Conservation (phyloP, 805 yeast species). For the Cephaloascus albidus region DNA sequence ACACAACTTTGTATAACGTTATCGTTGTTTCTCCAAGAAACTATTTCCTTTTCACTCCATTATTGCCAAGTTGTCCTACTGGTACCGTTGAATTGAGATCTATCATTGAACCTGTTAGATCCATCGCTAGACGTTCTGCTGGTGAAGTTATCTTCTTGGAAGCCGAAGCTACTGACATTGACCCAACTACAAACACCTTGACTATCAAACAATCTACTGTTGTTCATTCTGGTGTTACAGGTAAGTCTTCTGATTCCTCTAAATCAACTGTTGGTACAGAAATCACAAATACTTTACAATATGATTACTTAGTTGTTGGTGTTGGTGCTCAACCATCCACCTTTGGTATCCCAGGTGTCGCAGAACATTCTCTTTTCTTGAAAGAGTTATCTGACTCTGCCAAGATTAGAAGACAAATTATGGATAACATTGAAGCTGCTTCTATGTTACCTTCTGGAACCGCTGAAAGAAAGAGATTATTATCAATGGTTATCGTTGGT, state of each 20-base stretch:
- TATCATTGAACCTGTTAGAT: constrained; percentile 87
- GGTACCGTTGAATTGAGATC: constrained; percentile 88
- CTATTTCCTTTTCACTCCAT: constrained; percentile 92
- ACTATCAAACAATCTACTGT: constrained; percentile 53
- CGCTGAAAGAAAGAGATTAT: constrained; percentile 74
- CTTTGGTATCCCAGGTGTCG: constrained; percentile 91
- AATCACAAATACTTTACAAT: constrained; percentile 38
- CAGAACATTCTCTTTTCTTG: constrained; percentile 77
- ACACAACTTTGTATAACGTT: constrained; percentile 81
- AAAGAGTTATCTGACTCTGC: constrained; percentile 88
- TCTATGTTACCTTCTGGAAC: constrained; percentile 65
- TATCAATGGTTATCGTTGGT: constrained; percentile 88
- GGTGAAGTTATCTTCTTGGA: constrained; percentile 80
- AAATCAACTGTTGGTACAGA: constrained; percentile 29
- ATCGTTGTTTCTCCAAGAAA: constrained; percentile 89
- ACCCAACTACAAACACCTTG: constrained; percentile 58
- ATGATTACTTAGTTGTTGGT: constrained; percentile 83
- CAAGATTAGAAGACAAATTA: constrained; percentile 70
- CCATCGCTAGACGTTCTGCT: constrained; percentile 68
- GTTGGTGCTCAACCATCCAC: constrained; percentile 95
- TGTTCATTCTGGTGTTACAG: constrained; percentile 46
- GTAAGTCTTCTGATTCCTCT: constrained; percentile 34
- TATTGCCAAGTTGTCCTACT: constrained; percentile 89
- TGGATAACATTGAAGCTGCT: constrained; percentile 87
- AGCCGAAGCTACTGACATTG: constrained; percentile 83